Percentiles rank a stretch among this genome's conserved stretches.
phyloP scores from a whole-genome alignment of 768 basidiomycete genomes.

The Megacollybia marginata region DNA sequence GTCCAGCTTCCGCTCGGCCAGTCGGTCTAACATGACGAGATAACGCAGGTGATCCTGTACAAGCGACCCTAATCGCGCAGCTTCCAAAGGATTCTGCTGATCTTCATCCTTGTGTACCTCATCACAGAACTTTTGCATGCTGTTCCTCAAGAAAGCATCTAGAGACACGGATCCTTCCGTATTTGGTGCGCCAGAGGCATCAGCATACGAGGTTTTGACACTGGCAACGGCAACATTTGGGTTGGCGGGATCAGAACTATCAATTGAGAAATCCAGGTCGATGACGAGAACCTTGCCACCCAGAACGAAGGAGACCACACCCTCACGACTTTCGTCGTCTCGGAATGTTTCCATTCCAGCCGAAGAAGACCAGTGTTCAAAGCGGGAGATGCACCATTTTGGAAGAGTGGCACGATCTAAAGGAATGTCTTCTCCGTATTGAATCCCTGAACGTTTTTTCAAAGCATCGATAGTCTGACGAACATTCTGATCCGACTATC shows the following conservation, averaged over 20 bases:
- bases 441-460: slow-evolving; percentile 35
- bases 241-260: slow-evolving; percentile 25
- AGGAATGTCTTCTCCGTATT: slow-evolving; percentile 62
- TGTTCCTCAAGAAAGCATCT: slow-evolving; percentile 54
- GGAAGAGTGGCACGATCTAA: slow-evolving; percentile 34
- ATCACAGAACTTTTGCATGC: slow-evolving; percentile 47
- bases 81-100: slow-evolving; percentile 43
- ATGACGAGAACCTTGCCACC: slow-evolving; percentile 78
- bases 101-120: slow-evolving; percentile 53
- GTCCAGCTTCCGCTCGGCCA: slow-evolving; percentile 54
- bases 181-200: slow-evolving; percentile 34
- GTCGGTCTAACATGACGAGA: slow-evolving; percentile 63
- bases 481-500: slow-evolving; percentile 49
- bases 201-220: slow-evolving; percentile 72
- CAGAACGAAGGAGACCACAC: slow-evolving; percentile 49
- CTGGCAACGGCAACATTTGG: slow-evolving; percentile 39
- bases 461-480: slow-evolving; percentile 41
- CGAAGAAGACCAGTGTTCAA: slow-evolving; percentile 54
- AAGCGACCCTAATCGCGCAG: slow-evolving; percentile 37
- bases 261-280: slow-evolving; percentile 59
- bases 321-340: slow-evolving; percentile 42
- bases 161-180: slow-evolving; percentile 47
- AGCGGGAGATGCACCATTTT: slow-evolving; percentile 51
- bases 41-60: slow-evolving; percentile 56
- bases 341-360: slow-evolving; percentile 73